Evolutionary conservation across 2,329 filamentous ascomycete species (phyloP), one percentile per base, ranked within the genome.

Genomic region (Beauveria bassiana): DNA sequence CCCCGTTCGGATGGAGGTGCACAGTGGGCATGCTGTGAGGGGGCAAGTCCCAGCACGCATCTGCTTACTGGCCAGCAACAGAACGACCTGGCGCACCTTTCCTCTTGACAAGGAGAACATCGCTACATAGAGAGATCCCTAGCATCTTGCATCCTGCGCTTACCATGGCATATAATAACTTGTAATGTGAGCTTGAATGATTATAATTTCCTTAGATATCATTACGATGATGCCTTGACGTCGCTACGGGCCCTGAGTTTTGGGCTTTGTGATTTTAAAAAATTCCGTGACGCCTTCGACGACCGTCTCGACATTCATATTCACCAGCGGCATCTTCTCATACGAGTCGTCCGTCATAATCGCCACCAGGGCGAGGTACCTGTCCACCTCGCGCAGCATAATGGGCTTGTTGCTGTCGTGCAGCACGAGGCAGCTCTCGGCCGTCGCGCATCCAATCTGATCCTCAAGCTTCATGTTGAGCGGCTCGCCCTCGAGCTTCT

Each of bases 281-380:
- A 95, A 91, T 70, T 92, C 86, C 45, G 86, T 85, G 69, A 96
- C 74, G 0, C 90, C 90, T 68, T 90, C 86, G 55, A 93, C 89
- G 38, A 93, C 88, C 0, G 90, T 87, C 68, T 91, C 88, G 2
- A 93, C 89, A 68, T 96, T 95, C 84, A 93, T 91, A 68, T 92
- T 91, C 64, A 96, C 89, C 64, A 93, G 78, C 4, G 89, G 88
- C 78, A 93, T 91, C 78, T 90, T 90, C 70, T 92, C 88, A 67
- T 91, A 90, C 31, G 87, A 89, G 60, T 90, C 90, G 70, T 93
- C 89, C 72, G 88, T 89, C 89, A 93, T 93, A 65, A 96, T 88
- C 63, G 90, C 91, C 40, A 96, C 90, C 16, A 96, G 80, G 0
- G 90, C 90, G 51, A 95, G 79, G 71, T 93, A 92, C 64, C 84